Conservation (phyloP, 2,329 filamentous ascomycete genomes). For the Colletotrichum magnum region DNA sequence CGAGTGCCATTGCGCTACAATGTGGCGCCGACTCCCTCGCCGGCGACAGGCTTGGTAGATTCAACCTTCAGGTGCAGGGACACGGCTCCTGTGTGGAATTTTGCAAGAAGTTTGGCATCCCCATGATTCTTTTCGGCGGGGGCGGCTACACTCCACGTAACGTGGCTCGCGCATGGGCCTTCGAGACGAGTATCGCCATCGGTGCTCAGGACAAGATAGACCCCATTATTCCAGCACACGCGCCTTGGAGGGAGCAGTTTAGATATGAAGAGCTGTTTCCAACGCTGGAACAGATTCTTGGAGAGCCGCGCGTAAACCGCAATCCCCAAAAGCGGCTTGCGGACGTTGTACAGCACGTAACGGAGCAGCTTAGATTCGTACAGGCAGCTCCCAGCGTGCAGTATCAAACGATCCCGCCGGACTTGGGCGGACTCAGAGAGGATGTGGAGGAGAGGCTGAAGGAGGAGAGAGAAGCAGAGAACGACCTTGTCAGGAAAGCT, state of each 20-base stretch:
- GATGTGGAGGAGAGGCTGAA: conserved; percentile 78
- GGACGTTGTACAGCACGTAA: conserved; percentile 82
- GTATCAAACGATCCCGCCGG: conserved; percentile 83
- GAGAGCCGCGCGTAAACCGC: conserved; percentile 80
- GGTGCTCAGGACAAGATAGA: conserved; percentile 78
- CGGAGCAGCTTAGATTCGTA: conserved; percentile 89
- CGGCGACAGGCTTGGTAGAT: conserved; percentile 92
- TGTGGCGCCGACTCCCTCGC: conserved; percentile 96
- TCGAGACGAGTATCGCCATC: conserved; percentile 93
- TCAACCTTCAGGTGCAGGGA: conserved; percentile 96
- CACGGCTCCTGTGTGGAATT: conserved; percentile 93
- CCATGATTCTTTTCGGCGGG: conserved; percentile 91
- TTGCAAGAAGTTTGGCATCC: conserved; percentile 84
- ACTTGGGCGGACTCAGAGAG: conserved; percentile 77
- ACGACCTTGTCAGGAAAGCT: conserved; percentile 66
- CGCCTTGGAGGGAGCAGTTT: conserved; percentile 91
- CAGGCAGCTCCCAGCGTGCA: conserved; percentile 89
- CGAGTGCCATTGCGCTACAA: conserved; percentile 91
- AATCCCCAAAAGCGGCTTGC: conserved; percentile 82
- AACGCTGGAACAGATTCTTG: conserved; percentile 79
- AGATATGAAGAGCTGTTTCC: conserved; percentile 86
- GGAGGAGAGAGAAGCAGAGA: conserved; percentile 73
- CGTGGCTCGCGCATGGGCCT: conserved; percentile 95
- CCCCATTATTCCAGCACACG: conserved; percentile 81
- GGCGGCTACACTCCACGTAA: conserved; percentile 98